Evolutionary conservation across 768 basidiomycete genomes (phyloP).

Genomic region (Auriscalpium vulgare): DNA sequence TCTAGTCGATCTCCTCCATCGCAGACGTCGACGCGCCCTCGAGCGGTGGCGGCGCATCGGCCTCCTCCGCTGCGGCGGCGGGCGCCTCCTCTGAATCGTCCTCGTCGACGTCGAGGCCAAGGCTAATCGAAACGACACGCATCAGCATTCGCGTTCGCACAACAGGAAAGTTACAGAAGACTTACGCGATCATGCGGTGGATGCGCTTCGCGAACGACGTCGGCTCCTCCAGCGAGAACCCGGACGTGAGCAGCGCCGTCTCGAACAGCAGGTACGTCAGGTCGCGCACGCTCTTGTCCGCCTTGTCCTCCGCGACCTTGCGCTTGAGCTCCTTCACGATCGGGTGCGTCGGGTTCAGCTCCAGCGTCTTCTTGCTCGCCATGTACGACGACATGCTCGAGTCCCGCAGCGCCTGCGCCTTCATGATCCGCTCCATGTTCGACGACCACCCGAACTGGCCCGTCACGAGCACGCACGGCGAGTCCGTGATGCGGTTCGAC

Average conservation of each 20-base stretch:
- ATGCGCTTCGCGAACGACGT: conserved; percentile 93
- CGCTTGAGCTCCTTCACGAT: conserved; percentile 95
- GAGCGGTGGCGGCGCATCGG: conserved; percentile 41
- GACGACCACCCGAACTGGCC: conserved; percentile 99
- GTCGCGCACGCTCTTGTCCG: conserved; percentile 97
- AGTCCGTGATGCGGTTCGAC: conserved; percentile 96
- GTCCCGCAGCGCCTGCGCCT: conserved; percentile 94
- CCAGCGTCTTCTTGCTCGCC: conserved; percentile 97
- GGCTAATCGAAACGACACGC: conserved; percentile 24
- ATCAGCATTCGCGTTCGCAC: conserved; percentile 4
- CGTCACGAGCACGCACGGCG: conserved; percentile 94
- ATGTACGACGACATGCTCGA: conserved; percentile 99
- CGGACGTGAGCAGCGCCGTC: conserved; percentile 91
- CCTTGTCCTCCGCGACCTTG: conserved; percentile 95
- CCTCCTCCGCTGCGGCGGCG: conserved; percentile 33
- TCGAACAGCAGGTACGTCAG: conserved; percentile 94
- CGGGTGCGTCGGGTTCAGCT: conserved; percentile 86
- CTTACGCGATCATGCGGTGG: conserved; percentile 89
- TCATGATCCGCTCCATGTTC: conserved; percentile 99
- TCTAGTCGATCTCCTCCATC: conserved; percentile 96
- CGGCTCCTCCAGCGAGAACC: conserved; percentile 94
- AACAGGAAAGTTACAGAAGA: conserved; percentile 6
- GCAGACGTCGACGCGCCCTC: conserved; percentile 67
- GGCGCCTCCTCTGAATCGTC: conserved; percentile 63
- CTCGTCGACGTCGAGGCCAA: conserved; percentile 69